phyloP scores from a whole-genome alignment of 2,329 filamentous ascomycete genomes.

The Aspergillus vadensis region DNA sequence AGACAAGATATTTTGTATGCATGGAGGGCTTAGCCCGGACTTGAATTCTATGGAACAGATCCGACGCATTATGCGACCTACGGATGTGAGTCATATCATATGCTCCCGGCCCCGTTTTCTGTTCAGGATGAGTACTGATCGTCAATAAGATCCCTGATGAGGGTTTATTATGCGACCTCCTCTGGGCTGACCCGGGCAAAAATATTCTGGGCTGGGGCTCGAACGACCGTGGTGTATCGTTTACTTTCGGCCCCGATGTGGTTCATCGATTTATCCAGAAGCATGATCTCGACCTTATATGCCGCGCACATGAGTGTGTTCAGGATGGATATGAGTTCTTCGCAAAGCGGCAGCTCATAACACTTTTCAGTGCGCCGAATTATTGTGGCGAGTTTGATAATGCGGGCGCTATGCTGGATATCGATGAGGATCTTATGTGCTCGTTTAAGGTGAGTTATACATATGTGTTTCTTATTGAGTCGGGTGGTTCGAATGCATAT shows the following conservation, averaged over 20 bases:
- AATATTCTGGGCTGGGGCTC: constrained; percentile 99
- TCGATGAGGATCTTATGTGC: neutral
- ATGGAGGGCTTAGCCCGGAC: constrained; percentile 94
- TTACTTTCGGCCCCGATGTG: constrained; percentile 96
- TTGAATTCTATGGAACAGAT: constrained; percentile 99
- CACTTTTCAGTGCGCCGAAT: neutral
- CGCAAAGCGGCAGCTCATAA: constrained; percentile 91
- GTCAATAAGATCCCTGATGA: constrained; percentile 85
- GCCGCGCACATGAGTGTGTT: constrained; percentile 96
- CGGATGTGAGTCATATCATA: constrained; percentile 72
- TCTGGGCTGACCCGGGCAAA: constrained; percentile 99
- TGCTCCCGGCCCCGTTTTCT: neutral
- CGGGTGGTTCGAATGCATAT: too few species aligned
- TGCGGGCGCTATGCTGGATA: neutral
- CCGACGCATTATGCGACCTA: constrained; percentile 96
- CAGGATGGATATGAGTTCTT: constrained; percentile 99
- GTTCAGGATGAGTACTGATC: constrained; percentile 23
- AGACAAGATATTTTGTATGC: constrained; percentile 76
- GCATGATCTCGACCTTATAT: constrained; percentile 99
- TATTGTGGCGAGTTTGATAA: neutral
- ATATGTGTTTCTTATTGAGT: too few species aligned
- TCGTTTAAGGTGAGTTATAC: neutral
- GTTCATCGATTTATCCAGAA: constrained; percentile 97
- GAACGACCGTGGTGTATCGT: constrained; percentile 97
- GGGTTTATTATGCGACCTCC: constrained; percentile 91